phyloP scores from a whole-genome alignment of 2,329 filamentous ascomycete species.

The Verticillium klebahnii region DNA sequence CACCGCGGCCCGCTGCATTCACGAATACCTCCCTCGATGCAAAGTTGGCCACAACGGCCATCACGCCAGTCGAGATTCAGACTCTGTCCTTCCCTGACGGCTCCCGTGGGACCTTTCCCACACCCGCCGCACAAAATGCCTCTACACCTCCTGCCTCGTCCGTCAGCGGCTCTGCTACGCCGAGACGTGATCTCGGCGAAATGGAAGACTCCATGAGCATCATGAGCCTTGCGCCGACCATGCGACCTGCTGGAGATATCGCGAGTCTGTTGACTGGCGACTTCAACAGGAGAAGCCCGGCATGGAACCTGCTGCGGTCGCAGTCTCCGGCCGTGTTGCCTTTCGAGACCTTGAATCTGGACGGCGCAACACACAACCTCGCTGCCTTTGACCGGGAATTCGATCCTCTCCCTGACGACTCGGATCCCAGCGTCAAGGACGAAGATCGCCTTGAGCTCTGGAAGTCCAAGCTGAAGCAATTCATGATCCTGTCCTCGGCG shows the following conservation, averaged over 20 bases:
- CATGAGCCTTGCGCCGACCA: constrained; percentile 60
- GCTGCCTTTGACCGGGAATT: constrained; percentile 74
- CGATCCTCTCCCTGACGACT: constrained; percentile 61
- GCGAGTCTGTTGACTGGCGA: constrained; percentile 79
- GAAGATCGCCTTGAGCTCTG: constrained; percentile 65
- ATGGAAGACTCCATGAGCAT: constrained; percentile 62
- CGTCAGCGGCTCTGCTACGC: constrained; percentile 35
- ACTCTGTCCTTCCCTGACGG: constrained; percentile 70
- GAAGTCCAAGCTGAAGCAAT: constrained; percentile 95
- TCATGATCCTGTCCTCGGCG: constrained; percentile 90
- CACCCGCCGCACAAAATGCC: constrained; percentile 5
- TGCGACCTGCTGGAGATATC: constrained; percentile 63
- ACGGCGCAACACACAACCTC: constrained; percentile 46
- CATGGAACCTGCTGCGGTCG: constrained; percentile 63
- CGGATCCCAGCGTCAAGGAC: constrained; percentile 36
- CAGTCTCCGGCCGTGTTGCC: constrained; percentile 56
- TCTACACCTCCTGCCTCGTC: constrained; percentile 21
- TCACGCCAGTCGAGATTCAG: constrained; percentile 77
- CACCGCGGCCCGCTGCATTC: constrained; percentile 38
- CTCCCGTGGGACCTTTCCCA: constrained; percentile 58
- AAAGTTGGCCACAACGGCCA: constrained; percentile 70
- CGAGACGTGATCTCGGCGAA: constrained; percentile 37
- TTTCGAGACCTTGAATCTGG: constrained; percentile 49
- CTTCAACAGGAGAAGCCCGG: constrained; percentile 58
- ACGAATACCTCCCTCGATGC: constrained; percentile 22